A percentile compares a stretch with the other conserved stretches of the same genome.
Evolutionary conservation across 2,329 filamentous ascomycete species (phyloP).

Genomic region (Chaetomiaceae sp.): DNA sequence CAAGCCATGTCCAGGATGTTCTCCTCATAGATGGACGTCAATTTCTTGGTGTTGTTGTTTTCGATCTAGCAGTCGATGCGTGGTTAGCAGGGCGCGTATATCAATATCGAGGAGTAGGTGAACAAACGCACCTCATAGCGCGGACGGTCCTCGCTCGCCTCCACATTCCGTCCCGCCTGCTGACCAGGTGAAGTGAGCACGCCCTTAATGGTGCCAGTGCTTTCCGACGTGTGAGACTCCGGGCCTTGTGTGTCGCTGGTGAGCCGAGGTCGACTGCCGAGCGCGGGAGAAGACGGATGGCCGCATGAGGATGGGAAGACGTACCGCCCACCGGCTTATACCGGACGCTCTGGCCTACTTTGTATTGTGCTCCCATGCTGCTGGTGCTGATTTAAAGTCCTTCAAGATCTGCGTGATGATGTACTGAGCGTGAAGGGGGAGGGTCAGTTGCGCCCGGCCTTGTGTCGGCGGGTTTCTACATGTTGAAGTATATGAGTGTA

Average conservation of each 20-base stretch:
- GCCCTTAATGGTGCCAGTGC: background rate
- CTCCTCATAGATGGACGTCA: background rate
- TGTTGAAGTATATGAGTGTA: no score
- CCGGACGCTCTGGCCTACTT: background rate
- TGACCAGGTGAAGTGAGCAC: background rate
- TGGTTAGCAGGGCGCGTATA: background rate
- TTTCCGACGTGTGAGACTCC: background rate
- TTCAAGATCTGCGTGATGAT: background rate
- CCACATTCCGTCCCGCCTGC: background rate
- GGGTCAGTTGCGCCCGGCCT: no score
- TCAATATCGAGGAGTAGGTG: background rate
- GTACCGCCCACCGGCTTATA: background rate
- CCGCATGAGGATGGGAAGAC: background rate
- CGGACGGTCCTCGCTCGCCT: background rate
- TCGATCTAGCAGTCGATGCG: background rate
- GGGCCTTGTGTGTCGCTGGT: background rate
- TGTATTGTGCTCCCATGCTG: background rate
- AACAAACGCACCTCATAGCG: background rate
- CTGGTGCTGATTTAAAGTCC: background rate
- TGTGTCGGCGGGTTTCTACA: no score
- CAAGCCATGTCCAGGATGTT: slow-evolving; percentile 4
- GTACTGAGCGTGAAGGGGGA: background rate
- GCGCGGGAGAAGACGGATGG: background rate
- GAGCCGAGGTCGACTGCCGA: background rate
- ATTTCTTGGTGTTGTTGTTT: background rate